These are phyloP conservation scores for Luffa aegyptiaca DNA, from an alignment of 306 rosid genomes.

Conservation along the genomic window DNA sequence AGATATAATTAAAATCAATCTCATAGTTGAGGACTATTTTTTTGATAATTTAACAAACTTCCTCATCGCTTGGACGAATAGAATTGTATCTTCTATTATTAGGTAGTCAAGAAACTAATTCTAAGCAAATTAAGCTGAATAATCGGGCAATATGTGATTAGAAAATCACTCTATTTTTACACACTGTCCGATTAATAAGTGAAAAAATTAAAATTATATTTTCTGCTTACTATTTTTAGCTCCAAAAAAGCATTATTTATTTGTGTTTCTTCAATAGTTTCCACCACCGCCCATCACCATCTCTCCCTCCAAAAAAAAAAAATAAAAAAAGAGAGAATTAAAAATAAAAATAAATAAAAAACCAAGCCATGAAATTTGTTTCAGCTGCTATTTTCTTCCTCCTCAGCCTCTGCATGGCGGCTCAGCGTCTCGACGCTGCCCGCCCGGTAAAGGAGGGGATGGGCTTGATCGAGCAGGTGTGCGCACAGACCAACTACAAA, in stretches of 20 bases:
- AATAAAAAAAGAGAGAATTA: no score
- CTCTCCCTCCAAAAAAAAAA: background rate
- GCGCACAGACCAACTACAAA: conserved; percentile 3
- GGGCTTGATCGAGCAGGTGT: conserved; percentile 11
- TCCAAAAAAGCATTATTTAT: background rate
- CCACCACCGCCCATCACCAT: background rate
- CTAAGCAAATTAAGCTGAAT: background rate
- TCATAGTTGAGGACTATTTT: no score
- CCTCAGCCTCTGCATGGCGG: conserved; percentile 9
- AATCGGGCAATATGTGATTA: background rate
- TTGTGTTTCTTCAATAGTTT: background rate
- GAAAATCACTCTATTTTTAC: background rate
- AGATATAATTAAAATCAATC: no score
- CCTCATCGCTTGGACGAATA: background rate
- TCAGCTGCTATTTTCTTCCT: background rate
- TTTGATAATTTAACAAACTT: no score
- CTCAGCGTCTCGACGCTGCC: background rate
- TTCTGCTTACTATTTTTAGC: no score
- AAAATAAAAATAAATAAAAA: background rate
- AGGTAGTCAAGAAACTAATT: background rate
- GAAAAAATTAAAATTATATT: no score
- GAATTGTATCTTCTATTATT: background rate
- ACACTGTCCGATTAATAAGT: no score
- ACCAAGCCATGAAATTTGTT: conserved; percentile 20
- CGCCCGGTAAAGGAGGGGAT: background rate